Conservation (phyloP, 2,329 filamentous ascomycete genomes). For the Pseudogymnoascus sp. region DNA sequence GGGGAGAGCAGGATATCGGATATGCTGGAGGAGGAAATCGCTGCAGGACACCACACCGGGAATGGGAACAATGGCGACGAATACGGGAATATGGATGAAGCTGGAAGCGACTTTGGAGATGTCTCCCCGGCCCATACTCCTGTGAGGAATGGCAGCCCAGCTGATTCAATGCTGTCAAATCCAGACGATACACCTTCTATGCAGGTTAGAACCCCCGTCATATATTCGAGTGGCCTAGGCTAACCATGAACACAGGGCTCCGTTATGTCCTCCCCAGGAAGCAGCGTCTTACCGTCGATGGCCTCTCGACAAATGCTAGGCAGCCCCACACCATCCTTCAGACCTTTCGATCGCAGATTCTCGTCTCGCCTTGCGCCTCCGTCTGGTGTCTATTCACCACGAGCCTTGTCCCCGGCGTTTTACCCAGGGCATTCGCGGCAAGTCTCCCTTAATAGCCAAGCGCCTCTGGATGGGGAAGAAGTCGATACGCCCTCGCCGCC, state of each 20-base stretch:
- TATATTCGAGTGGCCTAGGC: slow-evolving; percentile 14
- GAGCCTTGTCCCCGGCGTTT: slow-evolving; percentile 63
- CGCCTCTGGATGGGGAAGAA: slow-evolving; percentile 54
- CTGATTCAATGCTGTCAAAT: slow-evolving; percentile 60
- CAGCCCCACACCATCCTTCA: slow-evolving; percentile 73
- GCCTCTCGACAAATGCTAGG: slow-evolving; percentile 56
- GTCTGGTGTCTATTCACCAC: slow-evolving; percentile 52
- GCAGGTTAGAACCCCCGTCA: slow-evolving; percentile 48
- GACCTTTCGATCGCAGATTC: slow-evolving; percentile 91
- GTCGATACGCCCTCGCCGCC: slow-evolving; percentile 67
- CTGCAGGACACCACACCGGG: slow-evolving; percentile 17
- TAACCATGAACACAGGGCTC: slow-evolving; percentile 44
- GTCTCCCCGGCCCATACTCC: slow-evolving; percentile 47
- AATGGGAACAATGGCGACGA: slow-evolving; percentile 29
- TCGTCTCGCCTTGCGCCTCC: slow-evolving; percentile 68
- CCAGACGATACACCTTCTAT: slow-evolving; percentile 80
- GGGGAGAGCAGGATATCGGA: slow-evolving; percentile 36
- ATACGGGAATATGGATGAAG: slow-evolving; percentile 27
- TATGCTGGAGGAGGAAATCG: slow-evolving; percentile 30
- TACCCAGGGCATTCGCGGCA: slow-evolving; percentile 70
- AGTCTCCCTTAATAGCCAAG: slow-evolving; percentile 66
- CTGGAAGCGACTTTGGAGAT: slow-evolving; percentile 42
- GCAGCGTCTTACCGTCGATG: slow-evolving; percentile 63
- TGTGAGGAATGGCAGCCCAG: slow-evolving; percentile 55
- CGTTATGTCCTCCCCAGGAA: slow-evolving; percentile 57